Percentiles rank a stretch among this genome's conserved stretches.
phyloP scores from a whole-genome alignment of 768 basidiomycete genomes.

The Xerocomellus amylosporus region DNA sequence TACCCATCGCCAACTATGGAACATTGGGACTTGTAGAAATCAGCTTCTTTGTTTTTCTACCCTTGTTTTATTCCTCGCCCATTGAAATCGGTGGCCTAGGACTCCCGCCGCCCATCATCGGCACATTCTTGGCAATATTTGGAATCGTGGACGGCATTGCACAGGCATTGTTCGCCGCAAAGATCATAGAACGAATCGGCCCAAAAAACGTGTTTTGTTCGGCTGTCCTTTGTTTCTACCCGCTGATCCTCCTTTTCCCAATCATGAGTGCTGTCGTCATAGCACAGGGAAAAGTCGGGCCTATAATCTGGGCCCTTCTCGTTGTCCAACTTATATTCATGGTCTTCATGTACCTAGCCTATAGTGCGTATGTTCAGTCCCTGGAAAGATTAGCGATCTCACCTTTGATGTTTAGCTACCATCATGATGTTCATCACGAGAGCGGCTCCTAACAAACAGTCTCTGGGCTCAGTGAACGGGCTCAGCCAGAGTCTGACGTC shows the following conservation, averaged over 20 bases:
- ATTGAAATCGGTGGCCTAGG: conserved; percentile 42
- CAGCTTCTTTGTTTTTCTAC: conserved; percentile 36
- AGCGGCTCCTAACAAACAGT: conserved; percentile 48
- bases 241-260: conserved; percentile 43
- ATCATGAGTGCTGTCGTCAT: conserved; percentile 40
- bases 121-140: conserved; percentile 35
- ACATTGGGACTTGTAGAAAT: conserved; percentile 44
- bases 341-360: conserved; percentile 42
- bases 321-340: conserved; percentile 24
- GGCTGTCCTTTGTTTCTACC: conserved; percentile 38
- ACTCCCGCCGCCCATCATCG: conserved; percentile 40
- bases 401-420: conserved; percentile 32
- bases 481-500: conserved; percentile 49
- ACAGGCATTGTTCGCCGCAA: conserved; percentile 42
- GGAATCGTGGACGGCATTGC: conserved; percentile 39
- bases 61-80: conserved; percentile 45
- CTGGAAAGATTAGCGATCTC: background rate
- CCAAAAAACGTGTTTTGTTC: conserved; percentile 39
- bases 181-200: conserved; percentile 39
- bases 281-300: conserved; percentile 29
- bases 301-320: conserved; percentile 40
- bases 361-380: conserved; percentile 30
- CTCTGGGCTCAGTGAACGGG: conserved; percentile 57
- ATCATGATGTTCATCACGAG: conserved; percentile 53
- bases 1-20: conserved; percentile 44